Evolutionary conservation across 1,284 basidiomycete genomes (phyloP), one percentile per base, ranked within the genome.

Genomic region (Cutaneotrichosporon spelunceum): DNA sequence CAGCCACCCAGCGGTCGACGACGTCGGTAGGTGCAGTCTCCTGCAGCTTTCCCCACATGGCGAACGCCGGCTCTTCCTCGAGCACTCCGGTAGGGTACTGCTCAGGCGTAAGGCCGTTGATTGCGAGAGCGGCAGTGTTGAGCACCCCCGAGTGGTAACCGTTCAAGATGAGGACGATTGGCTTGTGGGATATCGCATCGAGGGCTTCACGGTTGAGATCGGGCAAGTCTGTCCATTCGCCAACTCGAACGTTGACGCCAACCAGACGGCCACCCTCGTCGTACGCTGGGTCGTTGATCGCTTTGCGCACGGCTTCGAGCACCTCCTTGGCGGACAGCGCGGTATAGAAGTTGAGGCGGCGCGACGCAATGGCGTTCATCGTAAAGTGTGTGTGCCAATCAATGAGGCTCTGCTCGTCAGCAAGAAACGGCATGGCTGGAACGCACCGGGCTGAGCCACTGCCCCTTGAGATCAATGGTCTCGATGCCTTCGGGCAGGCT

Each of bases 351-450:
- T 73, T 62, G 13, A 72, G 61, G 11, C 72, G 66, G 34, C 63
- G 64, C 3, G 57, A 26, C 19, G 64, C 65, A 23, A 71, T 57
- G 26, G 71, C 64, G 64, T 68, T 70, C 33, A 70, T 61, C 21
- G 66, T 65, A 36, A 70, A 72, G 61, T 75, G 73, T 10, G 67
- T 69, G 62, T 75, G 73, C 56, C 63, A 63, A 58, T 75, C 73
- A 21, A 72, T 62, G 39, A 75, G 58, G 11, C 68, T 66, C 50
- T 72, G 48, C 30, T 19, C n/a, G 49, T 42, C 10, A 21, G 34
- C 19, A 19, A 13, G 14, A 11, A 16, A n/a, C 30, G 30, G 30
- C 30, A 33, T 33, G 30, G 30, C 30, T 33, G 11, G 30, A 5
- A 48, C 59, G 52, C 61, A 21, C 61, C 53, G 56, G 68, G n/a